Percentiles rank a stretch among this genome's conserved stretches.
phyloP scores from a whole-genome alignment of 495 filamentous ascomycete species.

The Aspergillus haitiensis region DNA sequence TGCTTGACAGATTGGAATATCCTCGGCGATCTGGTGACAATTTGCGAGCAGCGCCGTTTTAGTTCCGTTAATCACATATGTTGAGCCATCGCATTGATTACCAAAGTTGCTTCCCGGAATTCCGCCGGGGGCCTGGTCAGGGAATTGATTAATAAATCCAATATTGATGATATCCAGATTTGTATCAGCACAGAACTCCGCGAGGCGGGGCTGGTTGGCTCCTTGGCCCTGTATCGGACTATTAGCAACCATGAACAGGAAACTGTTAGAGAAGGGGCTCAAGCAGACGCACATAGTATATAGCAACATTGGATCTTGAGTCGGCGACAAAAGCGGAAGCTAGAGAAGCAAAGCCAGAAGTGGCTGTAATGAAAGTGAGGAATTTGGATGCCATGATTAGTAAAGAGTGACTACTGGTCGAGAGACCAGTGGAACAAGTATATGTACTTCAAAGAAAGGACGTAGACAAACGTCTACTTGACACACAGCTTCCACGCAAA shows the following conservation, averaged over 20 bases:
- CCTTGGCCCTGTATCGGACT: slow-evolving; percentile 50
- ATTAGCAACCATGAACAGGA: background rate
- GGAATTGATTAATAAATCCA: slow-evolving; percentile 66
- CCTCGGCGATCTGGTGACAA: slow-evolving; percentile 55
- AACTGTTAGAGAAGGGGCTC: background rate
- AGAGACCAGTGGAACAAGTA: slow-evolving; percentile 20
- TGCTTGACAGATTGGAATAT: slow-evolving; percentile 65
- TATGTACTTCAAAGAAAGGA: slow-evolving; percentile 47
- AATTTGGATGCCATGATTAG: slow-evolving; percentile 35
- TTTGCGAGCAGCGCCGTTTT: slow-evolving; percentile 40
- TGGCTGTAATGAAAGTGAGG: slow-evolving; percentile 30
- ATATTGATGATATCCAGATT: slow-evolving; percentile 67
- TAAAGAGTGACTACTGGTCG: slow-evolving; percentile 30
- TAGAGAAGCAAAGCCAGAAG: slow-evolving; percentile 32
- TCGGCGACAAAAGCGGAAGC: slow-evolving; percentile 50
- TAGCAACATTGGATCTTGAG: slow-evolving; percentile 57
- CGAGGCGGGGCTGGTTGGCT: slow-evolving; percentile 45
- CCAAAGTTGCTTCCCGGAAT: slow-evolving; percentile 65
- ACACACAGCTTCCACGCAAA: slow-evolving; percentile 23
- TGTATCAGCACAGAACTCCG: slow-evolving; percentile 57
- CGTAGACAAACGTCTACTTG: slow-evolving; percentile 52
- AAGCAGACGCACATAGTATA: slow-evolving; percentile 58
- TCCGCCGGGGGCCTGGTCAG: slow-evolving; percentile 51
- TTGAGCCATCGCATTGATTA: slow-evolving; percentile 59
- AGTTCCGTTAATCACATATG: slow-evolving; percentile 38